Percentiles rank a stretch among this genome's conserved stretches.
Evolutionary conservation across 2,329 filamentous ascomycete genomes (phyloP).

Genomic region (Xylaria sp.): DNA sequence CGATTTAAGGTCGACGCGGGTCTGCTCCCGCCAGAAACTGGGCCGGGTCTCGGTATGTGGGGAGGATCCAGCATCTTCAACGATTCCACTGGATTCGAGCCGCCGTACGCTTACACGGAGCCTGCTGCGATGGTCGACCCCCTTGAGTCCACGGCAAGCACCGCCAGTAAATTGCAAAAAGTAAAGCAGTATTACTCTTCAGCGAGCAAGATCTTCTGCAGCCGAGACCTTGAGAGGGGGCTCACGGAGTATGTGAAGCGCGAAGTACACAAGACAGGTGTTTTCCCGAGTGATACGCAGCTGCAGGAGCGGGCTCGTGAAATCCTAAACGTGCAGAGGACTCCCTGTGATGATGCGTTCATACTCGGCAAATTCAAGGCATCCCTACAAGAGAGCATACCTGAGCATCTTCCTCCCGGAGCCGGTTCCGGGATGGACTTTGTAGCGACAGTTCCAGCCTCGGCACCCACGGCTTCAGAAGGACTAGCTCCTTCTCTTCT

Average conservation of each 20-base stretch:
- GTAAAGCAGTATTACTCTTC: slow-evolving; percentile 41
- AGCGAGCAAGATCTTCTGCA: slow-evolving; percentile 52
- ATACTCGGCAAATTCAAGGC: slow-evolving; percentile 51
- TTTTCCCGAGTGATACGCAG: slow-evolving; percentile 44
- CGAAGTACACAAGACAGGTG: slow-evolving; percentile 35
- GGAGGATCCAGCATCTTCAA: slow-evolving; percentile 37
- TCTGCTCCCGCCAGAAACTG: slow-evolving; percentile 43
- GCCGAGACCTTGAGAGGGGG: slow-evolving; percentile 52
- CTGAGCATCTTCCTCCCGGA: not conserved
- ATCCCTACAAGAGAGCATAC: slow-evolving; percentile 32
- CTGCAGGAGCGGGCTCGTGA: slow-evolving; percentile 44
- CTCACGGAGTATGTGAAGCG: slow-evolving; percentile 44
- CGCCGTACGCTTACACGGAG: slow-evolving; percentile 48
- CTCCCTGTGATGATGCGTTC: slow-evolving; percentile 50
- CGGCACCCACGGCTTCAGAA: slow-evolving; percentile 11
- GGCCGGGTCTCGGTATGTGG: slow-evolving; percentile 43
- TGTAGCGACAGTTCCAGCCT: not conserved
- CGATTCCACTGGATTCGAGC: slow-evolving; percentile 51
- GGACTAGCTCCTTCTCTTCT: slow-evolving; percentile 10
- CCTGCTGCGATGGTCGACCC: slow-evolving; percentile 30
- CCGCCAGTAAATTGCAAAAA: slow-evolving; percentile 44
- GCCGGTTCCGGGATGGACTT: slow-evolving; percentile 10
- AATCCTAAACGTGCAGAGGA: slow-evolving; percentile 42
- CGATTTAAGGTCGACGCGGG: slow-evolving; percentile 57
- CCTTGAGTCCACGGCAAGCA: slow-evolving; percentile 39